Percentiles rank a stretch among this genome's conserved stretches.
phyloP scores from a whole-genome alignment of 495 filamentous ascomycete genomes.

The Daldinia decipiens region DNA sequence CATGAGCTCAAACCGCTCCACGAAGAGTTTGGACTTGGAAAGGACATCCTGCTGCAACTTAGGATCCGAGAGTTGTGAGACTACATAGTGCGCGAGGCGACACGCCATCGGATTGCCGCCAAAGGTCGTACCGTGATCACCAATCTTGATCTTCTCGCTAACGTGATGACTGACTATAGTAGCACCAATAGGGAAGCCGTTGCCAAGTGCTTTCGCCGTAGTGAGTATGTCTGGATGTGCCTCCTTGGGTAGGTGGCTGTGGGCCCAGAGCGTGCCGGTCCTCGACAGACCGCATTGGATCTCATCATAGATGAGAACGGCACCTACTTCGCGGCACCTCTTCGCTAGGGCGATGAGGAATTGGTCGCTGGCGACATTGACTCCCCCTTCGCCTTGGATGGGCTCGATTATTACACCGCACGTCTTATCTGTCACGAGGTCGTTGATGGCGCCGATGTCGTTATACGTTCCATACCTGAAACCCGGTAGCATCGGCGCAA shows the following conservation, averaged over 20 bases:
- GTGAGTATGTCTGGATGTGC: conserved; percentile 95
- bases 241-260: conserved; percentile 72
- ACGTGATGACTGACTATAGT: conserved; percentile 84
- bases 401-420: conserved; percentile 97
- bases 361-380: conserved; percentile 81
- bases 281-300: conserved; percentile 93
- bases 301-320: conserved; percentile 92
- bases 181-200: conserved; percentile 94
- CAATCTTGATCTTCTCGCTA: conserved; percentile 82
- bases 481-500: conserved; percentile 93
- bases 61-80: conserved; percentile 74
- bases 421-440: conserved; percentile 81
- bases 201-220: conserved; percentile 93
- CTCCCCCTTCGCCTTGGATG: conserved; percentile 96
- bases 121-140: conserved; percentile 97
- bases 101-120: conserved; percentile 93
- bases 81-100: conserved; percentile 83
- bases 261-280: conserved; percentile 91
- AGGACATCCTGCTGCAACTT: conserved; percentile 72
- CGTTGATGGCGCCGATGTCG: conserved; percentile 73
- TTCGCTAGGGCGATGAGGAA: conserved; percentile 81
- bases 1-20: conserved; percentile 69
- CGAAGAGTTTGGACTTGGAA: conserved; percentile 72
- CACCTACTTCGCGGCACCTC: conserved; percentile 86
- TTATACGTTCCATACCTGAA: conserved; percentile 90